phyloP scores from a whole-genome alignment of 768 basidiomycete species.

The Boletus fagicola region DNA sequence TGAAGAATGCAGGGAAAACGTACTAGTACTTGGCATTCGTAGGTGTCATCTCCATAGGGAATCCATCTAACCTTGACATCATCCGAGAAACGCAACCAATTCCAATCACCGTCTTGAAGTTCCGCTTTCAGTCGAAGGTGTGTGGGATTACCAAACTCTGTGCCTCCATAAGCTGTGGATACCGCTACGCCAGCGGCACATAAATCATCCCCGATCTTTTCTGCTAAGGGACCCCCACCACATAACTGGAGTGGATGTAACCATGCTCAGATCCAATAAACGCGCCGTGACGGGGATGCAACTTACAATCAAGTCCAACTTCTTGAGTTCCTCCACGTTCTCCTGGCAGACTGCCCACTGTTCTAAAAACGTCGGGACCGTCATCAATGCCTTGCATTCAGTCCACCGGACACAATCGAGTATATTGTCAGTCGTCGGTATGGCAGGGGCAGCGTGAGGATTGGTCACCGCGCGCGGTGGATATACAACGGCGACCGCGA shows the following conservation, averaged over 20 bases:
- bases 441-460: constrained; percentile 10
- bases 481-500: constrained; percentile 31
- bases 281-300: neutral
- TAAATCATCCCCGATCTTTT: constrained; percentile 15
- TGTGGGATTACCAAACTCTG: constrained; percentile 19
- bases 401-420: constrained; percentile 14
- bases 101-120: constrained; percentile 19
- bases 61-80: constrained; percentile 28
- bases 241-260: constrained; percentile 3
- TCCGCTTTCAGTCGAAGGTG: neutral
- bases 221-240: constrained; percentile 15
- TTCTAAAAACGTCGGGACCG: constrained; percentile 23
- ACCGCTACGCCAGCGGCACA: constrained; percentile 18
- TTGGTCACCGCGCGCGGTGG: constrained; percentile 26
- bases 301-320: constrained; percentile 21
- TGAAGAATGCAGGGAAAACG: neutral
- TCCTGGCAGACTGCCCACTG: constrained; percentile 11
- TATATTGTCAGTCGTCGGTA: constrained; percentile 23
- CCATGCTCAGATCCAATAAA: neutral
- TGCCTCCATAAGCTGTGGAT: constrained; percentile 17
- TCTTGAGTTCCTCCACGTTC: constrained; percentile 18
- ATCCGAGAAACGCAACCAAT: constrained; percentile 9
- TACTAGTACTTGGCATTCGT: constrained; percentile 39
- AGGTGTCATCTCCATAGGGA: constrained; percentile 32
- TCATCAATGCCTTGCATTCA: constrained; percentile 8